These are phyloP conservation scores for Daldinia grandis DNA, from an alignment of 495 filamentous ascomycete genomes.

Conservation along the genomic window DNA sequence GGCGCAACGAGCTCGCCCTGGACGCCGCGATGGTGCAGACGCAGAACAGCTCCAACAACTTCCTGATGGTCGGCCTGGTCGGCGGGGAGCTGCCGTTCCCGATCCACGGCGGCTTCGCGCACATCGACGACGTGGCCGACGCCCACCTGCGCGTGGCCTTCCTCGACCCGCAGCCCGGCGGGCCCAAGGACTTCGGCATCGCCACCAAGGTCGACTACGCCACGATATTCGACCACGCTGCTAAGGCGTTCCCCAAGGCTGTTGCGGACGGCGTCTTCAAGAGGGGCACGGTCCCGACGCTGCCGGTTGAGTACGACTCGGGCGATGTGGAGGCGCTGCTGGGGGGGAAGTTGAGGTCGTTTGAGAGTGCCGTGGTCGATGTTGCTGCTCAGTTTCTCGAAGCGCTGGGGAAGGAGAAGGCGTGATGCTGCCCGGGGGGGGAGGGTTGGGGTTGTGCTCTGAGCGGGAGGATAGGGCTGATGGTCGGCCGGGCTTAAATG, in stretches of 20 bases:
- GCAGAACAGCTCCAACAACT: slow-evolving; percentile 40
- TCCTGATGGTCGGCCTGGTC: slow-evolving; percentile 26
- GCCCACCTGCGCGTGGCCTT: background rate
- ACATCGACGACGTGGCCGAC: background rate
- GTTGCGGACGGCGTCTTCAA: background rate
- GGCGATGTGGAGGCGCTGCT: background rate
- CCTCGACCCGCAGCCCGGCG: background rate
- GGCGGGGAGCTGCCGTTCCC: background rate
- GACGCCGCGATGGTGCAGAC: slow-evolving; percentile 35
- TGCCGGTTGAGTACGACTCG: background rate
- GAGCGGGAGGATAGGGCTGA: no score
- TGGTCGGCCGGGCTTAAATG: no score
- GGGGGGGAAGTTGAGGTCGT: background rate
- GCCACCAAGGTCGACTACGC: background rate
- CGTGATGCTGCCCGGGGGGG: background rate
- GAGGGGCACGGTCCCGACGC: background rate
- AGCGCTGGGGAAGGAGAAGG: background rate
- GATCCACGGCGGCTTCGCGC: background rate
- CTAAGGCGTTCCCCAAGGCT: background rate
- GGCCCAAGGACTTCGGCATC: background rate
- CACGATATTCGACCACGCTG: background rate
- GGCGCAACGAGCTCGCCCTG: slow-evolving; percentile 51
- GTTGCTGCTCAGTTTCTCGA: background rate
- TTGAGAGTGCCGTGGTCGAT: background rate
- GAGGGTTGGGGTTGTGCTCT: no score